Evolutionary conservation across 2,329 filamentous ascomycete genomes (phyloP).

Genomic region (Rhytidhysteron rufulum): DNA sequence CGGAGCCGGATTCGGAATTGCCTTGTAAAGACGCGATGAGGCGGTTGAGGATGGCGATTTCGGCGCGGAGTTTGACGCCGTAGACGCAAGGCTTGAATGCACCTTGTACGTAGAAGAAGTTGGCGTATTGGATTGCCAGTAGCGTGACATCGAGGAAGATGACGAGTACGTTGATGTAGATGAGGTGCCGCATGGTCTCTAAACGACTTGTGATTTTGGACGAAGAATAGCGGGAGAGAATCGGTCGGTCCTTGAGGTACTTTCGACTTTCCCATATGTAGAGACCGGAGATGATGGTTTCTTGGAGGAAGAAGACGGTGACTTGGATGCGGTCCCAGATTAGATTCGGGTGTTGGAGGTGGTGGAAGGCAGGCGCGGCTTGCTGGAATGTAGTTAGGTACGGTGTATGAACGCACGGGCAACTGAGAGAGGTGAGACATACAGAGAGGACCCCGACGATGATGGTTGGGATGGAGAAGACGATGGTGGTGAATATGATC

Average conservation of each 20-base stretch:
- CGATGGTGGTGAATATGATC: slow-evolving; percentile 50
- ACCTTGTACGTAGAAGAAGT: slow-evolving; percentile 36
- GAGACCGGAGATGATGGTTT: slow-evolving; percentile 34
- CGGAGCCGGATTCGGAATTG: background rate
- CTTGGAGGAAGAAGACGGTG: slow-evolving; percentile 37
- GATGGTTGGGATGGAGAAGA: slow-evolving; percentile 50
- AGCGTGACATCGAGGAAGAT: slow-evolving; percentile 38
- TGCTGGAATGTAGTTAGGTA: too few relatives aligned
- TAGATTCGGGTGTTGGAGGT: slow-evolving; percentile 15
- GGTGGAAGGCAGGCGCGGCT: slow-evolving; percentile 34
- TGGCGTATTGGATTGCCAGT: slow-evolving; percentile 36
- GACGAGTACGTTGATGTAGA: slow-evolving; percentile 37
- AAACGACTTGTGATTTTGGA: too few relatives aligned
- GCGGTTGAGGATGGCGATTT: slow-evolving; percentile 46
- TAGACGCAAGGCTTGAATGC: slow-evolving; percentile 39
- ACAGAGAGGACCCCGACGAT: slow-evolving; percentile 49
- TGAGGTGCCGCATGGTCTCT: slow-evolving; percentile 25
- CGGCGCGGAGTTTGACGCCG: slow-evolving; percentile 45
- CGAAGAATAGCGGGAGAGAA: too few relatives aligned
- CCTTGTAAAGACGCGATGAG: slow-evolving; percentile 20
- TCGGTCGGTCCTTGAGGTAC: slow-evolving; percentile 26
- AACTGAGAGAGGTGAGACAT: too few relatives aligned
- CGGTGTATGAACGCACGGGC: too few relatives aligned
- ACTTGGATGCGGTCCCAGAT: slow-evolving; percentile 41
- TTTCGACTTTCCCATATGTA: slow-evolving; percentile 51